Conservation (phyloP, 2,329 filamentous ascomycete genomes). For the Fusarium solani-melongenae region DNA sequence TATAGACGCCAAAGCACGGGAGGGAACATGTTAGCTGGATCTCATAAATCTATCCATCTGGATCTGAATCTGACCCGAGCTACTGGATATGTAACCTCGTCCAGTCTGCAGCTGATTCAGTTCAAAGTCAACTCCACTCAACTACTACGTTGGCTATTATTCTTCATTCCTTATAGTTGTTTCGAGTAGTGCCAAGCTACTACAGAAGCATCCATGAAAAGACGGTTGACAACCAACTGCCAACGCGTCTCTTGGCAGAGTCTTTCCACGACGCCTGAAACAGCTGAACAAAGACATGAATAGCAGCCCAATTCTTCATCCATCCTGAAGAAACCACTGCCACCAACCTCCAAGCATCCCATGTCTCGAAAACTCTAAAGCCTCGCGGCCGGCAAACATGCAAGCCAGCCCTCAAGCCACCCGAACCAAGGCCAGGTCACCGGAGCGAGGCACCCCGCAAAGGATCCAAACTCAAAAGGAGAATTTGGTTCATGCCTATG, state of each 20-base stretch:
- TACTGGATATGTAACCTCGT: neutral
- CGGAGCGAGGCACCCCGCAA: slow-evolving; percentile 5
- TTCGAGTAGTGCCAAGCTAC: neutral
- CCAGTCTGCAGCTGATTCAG: neutral
- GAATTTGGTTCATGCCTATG: neutral
- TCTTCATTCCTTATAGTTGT: neutral
- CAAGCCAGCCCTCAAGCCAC: slow-evolving; percentile 21
- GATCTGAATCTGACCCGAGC: neutral
- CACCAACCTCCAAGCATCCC: neutral
- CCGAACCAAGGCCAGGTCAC: slow-evolving; percentile 6
- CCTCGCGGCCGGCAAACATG: neutral
- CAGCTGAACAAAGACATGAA: neutral
- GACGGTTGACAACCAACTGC: neutral
- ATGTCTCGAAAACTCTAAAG: neutral
- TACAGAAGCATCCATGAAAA: neutral
- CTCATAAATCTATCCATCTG: neutral
- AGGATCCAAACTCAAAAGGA: slow-evolving; percentile 13
- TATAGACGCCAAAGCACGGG: neutral
- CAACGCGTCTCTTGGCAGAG: neutral
- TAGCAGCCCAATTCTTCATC: neutral
- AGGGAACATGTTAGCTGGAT: neutral
- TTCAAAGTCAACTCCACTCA: neutral
- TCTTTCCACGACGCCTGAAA: neutral
- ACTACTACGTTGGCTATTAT: neutral
- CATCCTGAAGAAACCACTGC: neutral